These are phyloP conservation scores for Cercospora citrullina DNA, from an alignment of 2,329 filamentous ascomycete genomes.

Conservation along the genomic window DNA sequence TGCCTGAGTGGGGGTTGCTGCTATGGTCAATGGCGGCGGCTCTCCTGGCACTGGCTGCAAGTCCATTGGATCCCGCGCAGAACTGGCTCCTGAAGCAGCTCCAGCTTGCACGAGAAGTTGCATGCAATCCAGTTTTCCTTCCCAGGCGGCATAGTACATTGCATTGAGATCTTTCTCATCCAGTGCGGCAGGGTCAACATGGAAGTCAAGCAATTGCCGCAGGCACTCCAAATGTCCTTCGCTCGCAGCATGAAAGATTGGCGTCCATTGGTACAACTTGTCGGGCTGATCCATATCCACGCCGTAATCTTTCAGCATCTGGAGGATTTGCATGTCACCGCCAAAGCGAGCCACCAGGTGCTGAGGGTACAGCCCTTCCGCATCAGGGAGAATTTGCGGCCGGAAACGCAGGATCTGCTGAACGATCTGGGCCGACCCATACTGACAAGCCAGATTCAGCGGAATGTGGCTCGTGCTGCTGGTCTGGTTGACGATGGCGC, in stretches of 20 bases:
- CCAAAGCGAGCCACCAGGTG: slow-evolving; percentile 91
- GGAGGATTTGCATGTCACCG: slow-evolving; percentile 73
- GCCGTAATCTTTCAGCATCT: slow-evolving; percentile 79
- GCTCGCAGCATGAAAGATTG: slow-evolving; percentile 91
- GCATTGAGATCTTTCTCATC: slow-evolving; percentile 93
- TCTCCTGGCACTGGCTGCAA: slow-evolving; percentile 40
- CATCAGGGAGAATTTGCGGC: slow-evolving; percentile 84
- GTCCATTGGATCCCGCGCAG: slow-evolving; percentile 24
- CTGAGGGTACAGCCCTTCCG: slow-evolving; percentile 94
- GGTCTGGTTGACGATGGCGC: slow-evolving; percentile 80
- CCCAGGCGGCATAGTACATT: slow-evolving; percentile 98
- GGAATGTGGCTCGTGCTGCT: slow-evolving; percentile 91
- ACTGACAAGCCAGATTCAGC: slow-evolving; percentile 90
- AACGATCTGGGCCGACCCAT: slow-evolving; percentile 82
- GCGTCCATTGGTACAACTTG: slow-evolving; percentile 97
- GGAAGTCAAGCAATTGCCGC: slow-evolving; percentile 74
- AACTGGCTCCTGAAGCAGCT: slow-evolving; percentile 19
- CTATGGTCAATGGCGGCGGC: slow-evolving; percentile 58
- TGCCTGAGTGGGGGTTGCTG: slow-evolving; percentile 28
- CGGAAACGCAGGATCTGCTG: slow-evolving; percentile 78
- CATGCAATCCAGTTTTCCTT: slow-evolving; percentile 94
- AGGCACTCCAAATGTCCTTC: slow-evolving; percentile 92
- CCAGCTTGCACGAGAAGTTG: slow-evolving; percentile 68
- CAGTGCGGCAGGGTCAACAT: slow-evolving; percentile 73
- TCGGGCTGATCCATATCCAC: slow-evolving; percentile 90